Evolutionary conservation across 768 basidiomycete species (phyloP).

Genomic region (Agaricus blazei): DNA sequence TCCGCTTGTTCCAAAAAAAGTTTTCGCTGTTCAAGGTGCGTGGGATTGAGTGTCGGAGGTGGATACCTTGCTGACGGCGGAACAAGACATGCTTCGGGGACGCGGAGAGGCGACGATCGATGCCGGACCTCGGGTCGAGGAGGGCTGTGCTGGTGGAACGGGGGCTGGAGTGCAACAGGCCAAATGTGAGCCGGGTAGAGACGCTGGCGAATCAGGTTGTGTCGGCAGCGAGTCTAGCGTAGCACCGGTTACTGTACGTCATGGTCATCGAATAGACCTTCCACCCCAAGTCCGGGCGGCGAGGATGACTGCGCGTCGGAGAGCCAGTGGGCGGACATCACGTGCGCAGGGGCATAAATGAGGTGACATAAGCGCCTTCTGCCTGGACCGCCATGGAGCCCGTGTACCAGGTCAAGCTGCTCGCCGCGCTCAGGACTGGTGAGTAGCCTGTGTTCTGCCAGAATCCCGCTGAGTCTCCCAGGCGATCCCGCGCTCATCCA

Average conservation of each 20-base stretch:
- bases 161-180: background rate
- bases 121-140: too few relatives aligned
- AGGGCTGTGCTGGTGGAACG: background rate
- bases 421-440: conserved; percentile 62
- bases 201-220: background rate
- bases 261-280: too few relatives aligned
- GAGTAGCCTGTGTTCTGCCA: conserved; percentile 14
- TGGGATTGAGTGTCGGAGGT: background rate
- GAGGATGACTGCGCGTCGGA: too few relatives aligned
- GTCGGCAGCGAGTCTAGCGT: background rate
- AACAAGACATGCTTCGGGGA: conserved; percentile 16
- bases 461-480: conserved; percentile 18
- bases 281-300: too few relatives aligned
- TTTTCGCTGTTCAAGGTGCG: conserved; percentile 33
- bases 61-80: background rate
- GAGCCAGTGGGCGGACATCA: too few relatives aligned
- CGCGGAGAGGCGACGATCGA: background rate
- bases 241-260: too few relatives aligned
- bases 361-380: too few relatives aligned
- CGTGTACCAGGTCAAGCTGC: conserved; percentile 59
- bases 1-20: conserved; percentile 29
- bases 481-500: conserved; percentile 79
- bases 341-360: too few relatives aligned
- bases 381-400: conserved; percentile 27
- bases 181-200: background rate